phyloP scores from a whole-genome alignment of 805 yeast genomes.

The Lipomyces spencermartinsiae region DNA sequence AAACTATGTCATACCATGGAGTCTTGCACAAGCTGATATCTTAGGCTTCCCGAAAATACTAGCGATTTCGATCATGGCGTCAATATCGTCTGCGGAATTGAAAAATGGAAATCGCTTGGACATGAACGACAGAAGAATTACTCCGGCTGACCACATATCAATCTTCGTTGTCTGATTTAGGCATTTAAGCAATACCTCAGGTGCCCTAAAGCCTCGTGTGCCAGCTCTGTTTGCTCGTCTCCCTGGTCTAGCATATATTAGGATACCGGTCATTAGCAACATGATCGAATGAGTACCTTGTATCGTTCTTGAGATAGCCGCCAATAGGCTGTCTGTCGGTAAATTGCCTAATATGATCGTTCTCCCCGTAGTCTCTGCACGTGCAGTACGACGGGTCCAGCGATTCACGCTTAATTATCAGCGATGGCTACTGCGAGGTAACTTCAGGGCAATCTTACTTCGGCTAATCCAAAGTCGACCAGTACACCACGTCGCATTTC shows the following conservation, averaged over 20 bases:
- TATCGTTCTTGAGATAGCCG: constrained; percentile 88
- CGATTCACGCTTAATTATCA: constrained; percentile 23
- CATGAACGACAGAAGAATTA: constrained; percentile 77
- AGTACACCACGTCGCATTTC: constrained; percentile 73
- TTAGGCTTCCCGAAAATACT: constrained; percentile 76
- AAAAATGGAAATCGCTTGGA: constrained; percentile 89
- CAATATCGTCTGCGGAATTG: constrained; percentile 91
- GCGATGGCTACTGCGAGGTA: neutral
- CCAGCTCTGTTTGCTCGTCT: constrained; percentile 97
- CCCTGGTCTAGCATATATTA: constrained; percentile 55
- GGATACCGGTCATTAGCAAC: neutral
- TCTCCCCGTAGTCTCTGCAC: constrained; percentile 30
- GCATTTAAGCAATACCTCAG: constrained; percentile 88
- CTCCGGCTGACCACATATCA: constrained; percentile 94
- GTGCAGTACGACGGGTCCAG: constrained; percentile 35
- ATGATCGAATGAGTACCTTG: constrained; percentile 50
- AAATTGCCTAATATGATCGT: constrained; percentile 42
- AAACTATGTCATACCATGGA: constrained; percentile 66
- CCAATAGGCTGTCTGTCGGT: constrained; percentile 49
- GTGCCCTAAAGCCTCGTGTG: constrained; percentile 93
- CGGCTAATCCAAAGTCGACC: constrained; percentile 94
- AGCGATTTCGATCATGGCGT: constrained; percentile 85
- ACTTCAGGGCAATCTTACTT: constrained; percentile 44
- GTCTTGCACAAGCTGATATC: constrained; percentile 75
- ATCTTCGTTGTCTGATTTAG: constrained; percentile 79